A percentile compares a stretch with the other conserved stretches of the same genome.
These are phyloP conservation scores for Bipolaris oryzae DNA, from an alignment of 2,329 filamentous ascomycete species.

Conservation along the genomic window DNA sequence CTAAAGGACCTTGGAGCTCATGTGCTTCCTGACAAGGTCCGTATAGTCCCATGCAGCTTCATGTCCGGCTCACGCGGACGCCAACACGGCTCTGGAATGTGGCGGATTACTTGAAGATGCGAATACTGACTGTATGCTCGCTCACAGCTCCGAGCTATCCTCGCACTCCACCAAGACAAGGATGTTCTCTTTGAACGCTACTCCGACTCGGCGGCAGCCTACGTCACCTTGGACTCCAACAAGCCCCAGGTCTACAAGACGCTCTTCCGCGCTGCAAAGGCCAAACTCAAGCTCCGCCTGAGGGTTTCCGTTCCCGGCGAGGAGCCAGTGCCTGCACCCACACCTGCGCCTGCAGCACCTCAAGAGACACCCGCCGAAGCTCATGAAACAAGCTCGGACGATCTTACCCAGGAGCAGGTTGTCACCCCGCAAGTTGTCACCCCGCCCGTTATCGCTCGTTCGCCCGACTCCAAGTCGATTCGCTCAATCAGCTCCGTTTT, in stretches of 20 bases:
- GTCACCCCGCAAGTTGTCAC: conserved; percentile 31
- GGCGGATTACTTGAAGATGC: not conserved
- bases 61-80: not conserved
- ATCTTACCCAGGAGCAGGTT: conserved; percentile 26
- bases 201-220: conserved; percentile 87
- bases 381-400: conserved; percentile 38
- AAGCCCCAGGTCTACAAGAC: conserved; percentile 93
- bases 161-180: conserved; percentile 67
- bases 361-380: conserved; percentile 20
- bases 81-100: not conserved
- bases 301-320: conserved; percentile 68
- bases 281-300: conserved; percentile 95
- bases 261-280: conserved; percentile 93
- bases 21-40: conserved; percentile 82
- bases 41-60: conserved; percentile 44
- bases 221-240: conserved; percentile 76
- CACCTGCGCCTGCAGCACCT: conserved; percentile 21
- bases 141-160: conserved; percentile 63
- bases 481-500: conserved; percentile 33
- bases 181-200: conserved; percentile 83
- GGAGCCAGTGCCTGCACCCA: conserved; percentile 43
- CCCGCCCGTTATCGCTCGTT: conserved; percentile 39
- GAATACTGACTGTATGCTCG: conserved; percentile 23
- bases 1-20: conserved; percentile 79
- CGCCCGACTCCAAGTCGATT: conserved; percentile 26